These are phyloP conservation scores for Delonix regia DNA, from an alignment of 306 rosid species.

Conservation along the genomic window DNA sequence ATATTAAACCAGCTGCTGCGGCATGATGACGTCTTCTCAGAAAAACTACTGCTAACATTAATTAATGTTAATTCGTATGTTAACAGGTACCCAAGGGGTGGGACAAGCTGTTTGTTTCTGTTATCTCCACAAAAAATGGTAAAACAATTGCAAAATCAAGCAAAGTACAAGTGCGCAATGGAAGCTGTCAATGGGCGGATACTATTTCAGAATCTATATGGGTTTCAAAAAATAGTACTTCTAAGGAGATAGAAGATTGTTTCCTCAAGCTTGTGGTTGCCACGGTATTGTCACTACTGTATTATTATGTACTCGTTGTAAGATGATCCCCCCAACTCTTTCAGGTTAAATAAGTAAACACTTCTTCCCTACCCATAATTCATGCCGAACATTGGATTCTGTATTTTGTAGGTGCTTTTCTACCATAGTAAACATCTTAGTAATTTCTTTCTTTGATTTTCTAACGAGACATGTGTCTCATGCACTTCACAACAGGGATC, in stretches of 20 bases:
- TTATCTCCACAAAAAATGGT: constrained; percentile 51
- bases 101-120: constrained; percentile 67
- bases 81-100: constrained; percentile 71
- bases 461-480: constrained; percentile 1
- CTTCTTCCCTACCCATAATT: neutral
- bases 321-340: neutral
- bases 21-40: neutral
- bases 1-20: neutral
- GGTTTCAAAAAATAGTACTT: constrained; percentile 45
- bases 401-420: constrained; percentile 10
- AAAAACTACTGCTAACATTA: neutral
- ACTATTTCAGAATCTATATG: constrained; percentile 49
- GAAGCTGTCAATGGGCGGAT: constrained; percentile 66
- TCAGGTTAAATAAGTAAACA: neutral
- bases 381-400: neutral
- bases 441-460: constrained; percentile 31
- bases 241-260: constrained; percentile 46
- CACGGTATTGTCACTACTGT: constrained; percentile 41
- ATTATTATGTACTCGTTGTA: constrained; percentile 17
- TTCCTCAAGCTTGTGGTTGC: constrained; percentile 59
- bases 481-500: constrained; percentile 51
- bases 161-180: constrained; percentile 55
- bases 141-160: constrained; percentile 52
- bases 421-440: constrained; percentile 21
- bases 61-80: constrained; percentile 32